Base-by-base conservation (phyloP, 1,284 basidiomycete genomes). In the Schizopora paradoxa region DNA sequence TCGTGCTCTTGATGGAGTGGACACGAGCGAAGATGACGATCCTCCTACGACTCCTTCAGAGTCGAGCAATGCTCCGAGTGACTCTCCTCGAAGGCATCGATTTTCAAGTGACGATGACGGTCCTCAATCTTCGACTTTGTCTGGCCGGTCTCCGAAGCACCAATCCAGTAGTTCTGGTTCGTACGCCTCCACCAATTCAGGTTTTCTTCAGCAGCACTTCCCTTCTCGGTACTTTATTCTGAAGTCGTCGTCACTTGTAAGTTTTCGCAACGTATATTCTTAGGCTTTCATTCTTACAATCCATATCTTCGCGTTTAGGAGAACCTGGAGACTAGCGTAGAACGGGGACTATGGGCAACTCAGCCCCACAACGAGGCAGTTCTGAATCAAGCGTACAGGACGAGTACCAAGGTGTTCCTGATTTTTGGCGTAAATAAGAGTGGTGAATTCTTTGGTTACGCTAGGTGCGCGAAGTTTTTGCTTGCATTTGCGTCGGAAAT, bases 361-460 rank as follows among this genome's bases (percentile, higher is more conserved):
- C 95, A 98, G 64, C 76, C 76, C 48, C 94, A 98, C 66, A 98
- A 97, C 58, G 93, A 97, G 64, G 76, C 76, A 3, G 79, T 91
- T 34, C 68, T 93, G 22, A 91, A 97, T 56, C 91, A 92, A 62
- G 93, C 94, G 0, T 97, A 76, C 64, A 79, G 91, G 28, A 95
- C 90, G 5, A 88, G 87, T 54, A 76, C 79, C 56, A 82, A 91
- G 13, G 93, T 96, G 4, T 86, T 76, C 57, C 75, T 97, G 35
- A 83, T 97, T 54, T 96, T 96, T 58, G 80, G 91, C 34, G 93
- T 91, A 21, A 97, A 97, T 66, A 88, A 87, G 62, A 90, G 88
- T 42, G 86, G 90, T 18, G 86, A 88, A 61, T 94, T 94, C 58
- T 93, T 86, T 57, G 91, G 91, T 22, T 92, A 88, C 57, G 90